Evolutionary conservation across 305 asterid species (phyloP), one percentile per base, ranked within the genome.

Genomic region (Fraxinus velutina): DNA sequence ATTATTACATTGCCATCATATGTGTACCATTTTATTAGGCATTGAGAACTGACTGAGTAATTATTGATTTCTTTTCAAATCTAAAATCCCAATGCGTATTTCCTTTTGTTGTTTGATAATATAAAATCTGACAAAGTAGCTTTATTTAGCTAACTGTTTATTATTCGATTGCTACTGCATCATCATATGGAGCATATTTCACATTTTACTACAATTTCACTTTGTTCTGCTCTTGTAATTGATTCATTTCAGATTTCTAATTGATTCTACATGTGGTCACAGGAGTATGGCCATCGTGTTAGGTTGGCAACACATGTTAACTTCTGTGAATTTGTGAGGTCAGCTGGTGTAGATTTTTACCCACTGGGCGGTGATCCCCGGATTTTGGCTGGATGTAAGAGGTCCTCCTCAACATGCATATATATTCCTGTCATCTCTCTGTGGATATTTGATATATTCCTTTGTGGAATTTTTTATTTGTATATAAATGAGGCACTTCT

Each of bases 311-410:
- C 98, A 85, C 99, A 96, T 88, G 88, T 90, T 42, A 96, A 94
- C 87, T 96, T 96, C 89, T 86, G 86, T 42, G 89, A 90, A 83
- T 96, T 96, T 85, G 97, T 94, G 73, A 94, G 90, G 90, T 90
- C 97, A 34, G 96, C 93, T 73, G 97, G 97, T 74, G 90, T 96
- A 27, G 97, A 92, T 74, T 96, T 94, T 86, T 94, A 87, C 85
- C 97, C 98, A 5, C 90, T 96, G 78, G 99, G 99, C 9, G 99
- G 99, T 17, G 99, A 96, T 85, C 98, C 99, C 84, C 96, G 97
- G 79, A 88, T 94, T 82, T 89, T 96, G 92, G 93, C 99, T 84
- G 99, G 97, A 92, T 96, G 99, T 96, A 94, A 96, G 99, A 86
- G 89, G 88, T 86, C 86, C 86, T 86, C 86, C 86, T 90, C 83